A percentile compares a stretch with the other conserved stretches of the same genome.
Evolutionary conservation across 345 rosid species (phyloP).

Genomic region (Eucalyptus pauciflora): DNA sequence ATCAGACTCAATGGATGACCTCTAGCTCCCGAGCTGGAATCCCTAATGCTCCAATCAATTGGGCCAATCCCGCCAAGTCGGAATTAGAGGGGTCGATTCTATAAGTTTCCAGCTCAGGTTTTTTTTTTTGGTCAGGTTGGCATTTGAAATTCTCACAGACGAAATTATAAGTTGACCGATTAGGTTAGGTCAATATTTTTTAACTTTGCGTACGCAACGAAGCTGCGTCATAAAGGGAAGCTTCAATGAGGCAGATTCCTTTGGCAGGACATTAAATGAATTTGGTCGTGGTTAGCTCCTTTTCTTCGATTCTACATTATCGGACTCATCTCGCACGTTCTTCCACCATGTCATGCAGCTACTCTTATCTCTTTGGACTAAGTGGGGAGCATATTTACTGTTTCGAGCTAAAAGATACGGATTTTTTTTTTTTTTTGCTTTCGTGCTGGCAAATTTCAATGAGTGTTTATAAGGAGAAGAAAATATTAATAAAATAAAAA

Average conservation of each 20-base stretch:
- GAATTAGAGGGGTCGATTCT: not conserved
- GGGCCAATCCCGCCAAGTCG: not conserved
- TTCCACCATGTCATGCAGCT: not conserved
- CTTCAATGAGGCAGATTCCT: not conserved
- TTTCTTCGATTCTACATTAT: not conserved
- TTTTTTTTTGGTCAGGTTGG: no score
- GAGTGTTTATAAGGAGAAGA: not conserved
- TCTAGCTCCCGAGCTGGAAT: accelerated
- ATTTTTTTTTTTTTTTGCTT: not conserved
- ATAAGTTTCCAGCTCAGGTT: not conserved
- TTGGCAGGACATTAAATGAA: not conserved
- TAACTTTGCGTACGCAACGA: not conserved
- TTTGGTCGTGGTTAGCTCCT: not conserved
- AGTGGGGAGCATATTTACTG: not conserved
- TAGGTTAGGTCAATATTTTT: not conserved
- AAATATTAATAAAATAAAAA: not conserved
- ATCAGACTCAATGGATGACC: not conserved
- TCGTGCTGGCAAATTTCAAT: not conserved
- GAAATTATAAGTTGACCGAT: not conserved
- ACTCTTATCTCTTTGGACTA: not conserved
- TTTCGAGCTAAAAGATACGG: not conserved
- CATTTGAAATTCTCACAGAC: not conserved
- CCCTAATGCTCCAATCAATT: not conserved
- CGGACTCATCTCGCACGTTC: not conserved
- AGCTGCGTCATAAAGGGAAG: not conserved